A percentile compares a stretch with the other conserved stretches of the same genome.
Evolutionary conservation across 139 green algal species (phyloP).

Genomic region (Coelastrella sp.): DNA sequence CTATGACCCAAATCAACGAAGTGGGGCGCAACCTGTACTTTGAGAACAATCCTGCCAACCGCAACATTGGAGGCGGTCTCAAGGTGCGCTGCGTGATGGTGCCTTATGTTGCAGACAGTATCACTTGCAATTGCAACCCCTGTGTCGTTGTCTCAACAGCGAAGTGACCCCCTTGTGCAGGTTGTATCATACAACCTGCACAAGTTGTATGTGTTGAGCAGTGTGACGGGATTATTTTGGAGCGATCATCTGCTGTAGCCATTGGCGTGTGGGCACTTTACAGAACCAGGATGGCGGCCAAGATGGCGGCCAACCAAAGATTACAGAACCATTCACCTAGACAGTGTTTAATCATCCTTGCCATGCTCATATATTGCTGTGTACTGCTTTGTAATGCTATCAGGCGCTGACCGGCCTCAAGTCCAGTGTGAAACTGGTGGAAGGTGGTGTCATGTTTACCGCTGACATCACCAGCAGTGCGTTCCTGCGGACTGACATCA

Average conservation of each 20-base stretch:
- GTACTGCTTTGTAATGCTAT: background rate
- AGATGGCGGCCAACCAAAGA: no score
- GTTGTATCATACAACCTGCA: no score
- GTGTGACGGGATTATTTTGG: background rate
- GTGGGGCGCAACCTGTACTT: conserved; percentile 4
- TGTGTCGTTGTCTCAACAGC: background rate
- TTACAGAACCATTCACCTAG: background rate
- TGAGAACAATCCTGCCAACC: background rate
- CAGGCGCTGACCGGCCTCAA: background rate
- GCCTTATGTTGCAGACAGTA: no score
- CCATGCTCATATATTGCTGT: no score
- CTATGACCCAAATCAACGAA: background rate
- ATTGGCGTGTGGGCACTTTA: no score
- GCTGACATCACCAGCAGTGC: background rate
- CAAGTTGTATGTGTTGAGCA: no score
- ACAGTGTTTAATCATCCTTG: no score
- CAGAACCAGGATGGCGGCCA: no score
- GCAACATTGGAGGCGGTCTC: conserved; percentile 2
- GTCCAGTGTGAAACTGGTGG: background rate
- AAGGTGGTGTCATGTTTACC: background rate
- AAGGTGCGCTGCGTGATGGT: background rate
- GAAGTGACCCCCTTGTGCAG: no score
- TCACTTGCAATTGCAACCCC: background rate
- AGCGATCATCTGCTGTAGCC: no score
- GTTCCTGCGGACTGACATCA: conserved; percentile 9